Conservation (phyloP, 2,329 filamentous ascomycete genomes). For the Lachnellula suecica region DNA sequence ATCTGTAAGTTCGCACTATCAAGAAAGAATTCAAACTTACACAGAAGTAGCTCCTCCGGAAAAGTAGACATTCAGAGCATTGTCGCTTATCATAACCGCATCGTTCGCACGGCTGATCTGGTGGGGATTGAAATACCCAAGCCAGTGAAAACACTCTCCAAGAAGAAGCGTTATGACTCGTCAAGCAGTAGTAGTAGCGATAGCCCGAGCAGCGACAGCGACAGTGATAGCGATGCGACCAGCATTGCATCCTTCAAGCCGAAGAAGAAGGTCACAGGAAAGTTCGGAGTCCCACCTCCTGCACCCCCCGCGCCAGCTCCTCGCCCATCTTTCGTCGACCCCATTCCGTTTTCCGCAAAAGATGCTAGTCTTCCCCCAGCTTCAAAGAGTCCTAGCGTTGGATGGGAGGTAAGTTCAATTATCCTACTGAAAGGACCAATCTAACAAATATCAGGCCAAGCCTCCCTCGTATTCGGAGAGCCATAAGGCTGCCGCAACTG, state of each 20-base stretch:
- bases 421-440: neutral
- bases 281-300: constrained; percentile 1
- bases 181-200: constrained; percentile 6
- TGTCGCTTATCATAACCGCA: constrained; percentile 22
- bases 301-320: neutral
- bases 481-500: neutral
- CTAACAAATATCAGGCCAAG: neutral
- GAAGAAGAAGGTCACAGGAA: neutral
- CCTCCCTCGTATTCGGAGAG: constrained; percentile 15
- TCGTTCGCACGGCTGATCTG: constrained; percentile 20
- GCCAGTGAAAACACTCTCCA: neutral
- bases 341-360: neutral
- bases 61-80: constrained; percentile 23
- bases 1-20: constrained; percentile 16
- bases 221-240: constrained; percentile 8
- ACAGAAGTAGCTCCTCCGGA: constrained; percentile 13
- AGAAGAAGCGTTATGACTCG: neutral
- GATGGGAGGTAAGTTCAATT: neutral
- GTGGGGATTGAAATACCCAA: constrained; percentile 14
- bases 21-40: neutral
- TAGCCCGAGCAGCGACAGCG: constrained; percentile 5
- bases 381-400: neutral
- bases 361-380: neutral
- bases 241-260: constrained; percentile 4
- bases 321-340: neutral